A percentile compares a stretch with the other conserved stretches of the same genome.
These are phyloP conservation scores for Neohortaea acidophila DNA, from an alignment of 495 filamentous ascomycete species.

Conservation along the genomic window DNA sequence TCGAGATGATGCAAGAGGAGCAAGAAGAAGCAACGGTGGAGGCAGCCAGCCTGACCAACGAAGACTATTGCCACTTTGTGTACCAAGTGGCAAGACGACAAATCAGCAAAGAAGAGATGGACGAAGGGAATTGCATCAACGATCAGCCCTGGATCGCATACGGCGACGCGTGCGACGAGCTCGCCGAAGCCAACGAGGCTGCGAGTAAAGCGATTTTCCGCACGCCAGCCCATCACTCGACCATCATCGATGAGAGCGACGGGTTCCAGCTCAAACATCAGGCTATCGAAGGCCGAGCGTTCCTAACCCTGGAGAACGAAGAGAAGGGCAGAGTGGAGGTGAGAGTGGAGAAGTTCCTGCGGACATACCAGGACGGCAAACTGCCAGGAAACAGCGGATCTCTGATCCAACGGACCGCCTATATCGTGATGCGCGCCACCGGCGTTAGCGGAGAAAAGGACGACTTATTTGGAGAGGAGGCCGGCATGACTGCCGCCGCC, in stretches of 20 bases:
- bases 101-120: conserved; percentile 3
- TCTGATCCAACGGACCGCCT: not conserved
- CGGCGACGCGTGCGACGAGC: not conserved
- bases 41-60: not conserved
- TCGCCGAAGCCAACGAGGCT: not conserved
- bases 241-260: not conserved
- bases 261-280: not conserved
- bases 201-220: not conserved
- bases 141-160: conserved; percentile 2
- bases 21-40: not conserved
- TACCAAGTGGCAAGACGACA: conserved; percentile 9
- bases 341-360: not conserved
- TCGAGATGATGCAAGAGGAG: not conserved
- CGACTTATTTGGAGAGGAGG: not conserved
- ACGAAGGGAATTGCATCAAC: conserved; percentile 1
- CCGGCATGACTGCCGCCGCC: not conserved
- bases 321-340: not conserved
- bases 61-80: conserved; percentile 5
- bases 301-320: not conserved
- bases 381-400: not conserved
- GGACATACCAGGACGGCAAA: not conserved
- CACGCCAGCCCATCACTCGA: too few relatives aligned
- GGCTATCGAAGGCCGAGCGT: not conserved
- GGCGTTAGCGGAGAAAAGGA: not conserved
- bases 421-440: not conserved